phyloP scores from a whole-genome alignment of 495 filamentous ascomycete genomes.

The Aspergillus leporis region DNA sequence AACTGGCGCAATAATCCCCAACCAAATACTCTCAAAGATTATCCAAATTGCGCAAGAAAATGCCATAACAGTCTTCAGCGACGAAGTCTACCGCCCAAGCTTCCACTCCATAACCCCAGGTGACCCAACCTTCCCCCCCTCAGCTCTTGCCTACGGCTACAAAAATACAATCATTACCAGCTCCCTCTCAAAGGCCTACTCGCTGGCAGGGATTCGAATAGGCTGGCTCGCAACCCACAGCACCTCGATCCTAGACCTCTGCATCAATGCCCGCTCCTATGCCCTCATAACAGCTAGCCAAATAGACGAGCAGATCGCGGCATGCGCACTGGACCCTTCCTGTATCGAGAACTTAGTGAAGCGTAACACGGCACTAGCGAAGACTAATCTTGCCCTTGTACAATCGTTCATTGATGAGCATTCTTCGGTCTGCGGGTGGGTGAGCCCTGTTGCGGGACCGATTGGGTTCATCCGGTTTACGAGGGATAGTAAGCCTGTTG shows the following conservation, averaged over 20 bases:
- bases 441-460: constrained; percentile 80
- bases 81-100: constrained; percentile 86
- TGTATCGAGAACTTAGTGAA: constrained; percentile 65
- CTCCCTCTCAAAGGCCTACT: constrained; percentile 84
- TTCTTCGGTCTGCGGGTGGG: constrained; percentile 65
- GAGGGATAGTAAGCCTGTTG: constrained; percentile 62
- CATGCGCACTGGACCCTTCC: constrained; percentile 63
- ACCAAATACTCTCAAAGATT: constrained; percentile 61
- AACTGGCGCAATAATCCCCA: constrained; percentile 71
- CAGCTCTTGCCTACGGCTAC: constrained; percentile 69
- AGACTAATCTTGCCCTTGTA: constrained; percentile 67
- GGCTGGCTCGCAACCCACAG: constrained; percentile 80
- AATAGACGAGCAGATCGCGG: constrained; percentile 78
- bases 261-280: constrained; percentile 71
- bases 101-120: constrained; percentile 70
- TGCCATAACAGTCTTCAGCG: constrained; percentile 68
- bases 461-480: constrained; percentile 77
- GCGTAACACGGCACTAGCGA: constrained; percentile 71
- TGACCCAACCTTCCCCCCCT: constrained; percentile 61
- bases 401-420: constrained; percentile 67
- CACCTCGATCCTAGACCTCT: constrained; percentile 59
- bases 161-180: constrained; percentile 69
- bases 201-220: constrained; percentile 76
- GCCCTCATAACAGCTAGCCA: constrained; percentile 83
- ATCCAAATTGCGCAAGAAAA: constrained; percentile 62